Evolutionary conservation across 208 protist species (phyloP), one percentile per base, ranked within the genome.

Genomic region (Trypanosoma theileri): DNA sequence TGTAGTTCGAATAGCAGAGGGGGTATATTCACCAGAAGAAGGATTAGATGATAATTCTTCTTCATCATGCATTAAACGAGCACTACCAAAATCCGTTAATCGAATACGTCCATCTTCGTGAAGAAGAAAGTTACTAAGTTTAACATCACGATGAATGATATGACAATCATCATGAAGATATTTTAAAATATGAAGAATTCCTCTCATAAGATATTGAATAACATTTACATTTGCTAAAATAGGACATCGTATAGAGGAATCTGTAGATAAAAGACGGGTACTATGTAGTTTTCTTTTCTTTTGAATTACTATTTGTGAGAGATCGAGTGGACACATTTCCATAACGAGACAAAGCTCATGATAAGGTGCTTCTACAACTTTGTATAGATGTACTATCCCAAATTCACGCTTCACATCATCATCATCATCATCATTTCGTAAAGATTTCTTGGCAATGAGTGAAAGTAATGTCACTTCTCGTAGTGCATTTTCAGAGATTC

Each of bases 131-230:
- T 97, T 97, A 61, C 82, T 91, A 8, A 89, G 66, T 44, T 97
- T 97, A n/a, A 97, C 52, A 71, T 97, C 93, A 26, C 93, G 77
- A 68, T 97, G 92, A 42, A 93, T 54, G 12, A 97, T 80, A 61
- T 66, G 65, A 60, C 91, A 96, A 13, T 85, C 57, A 22, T 88
- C 69, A 66, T 94, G 88, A 19, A 96, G 80, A 61, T 84, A 92
- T 14, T 65, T 64, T 26, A 94, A 72, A 17, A 93, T 72, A 16
- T 77, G 53, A 26, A 94, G 71, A 35, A 94, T 73, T 19, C 84
- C 86, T 0, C 88, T 86, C 74, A 96, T 72, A 17, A 96, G 66
- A 59, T 86, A 94, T 59, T 79, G 82, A 40, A 94, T 70, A 16
- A 93, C 77, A 41, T 79, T 56, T 63, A 86, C 17, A 26, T 77